Conservation (phyloP, 75 land plant genomes). For the Pinus tabuliformis region DNA sequence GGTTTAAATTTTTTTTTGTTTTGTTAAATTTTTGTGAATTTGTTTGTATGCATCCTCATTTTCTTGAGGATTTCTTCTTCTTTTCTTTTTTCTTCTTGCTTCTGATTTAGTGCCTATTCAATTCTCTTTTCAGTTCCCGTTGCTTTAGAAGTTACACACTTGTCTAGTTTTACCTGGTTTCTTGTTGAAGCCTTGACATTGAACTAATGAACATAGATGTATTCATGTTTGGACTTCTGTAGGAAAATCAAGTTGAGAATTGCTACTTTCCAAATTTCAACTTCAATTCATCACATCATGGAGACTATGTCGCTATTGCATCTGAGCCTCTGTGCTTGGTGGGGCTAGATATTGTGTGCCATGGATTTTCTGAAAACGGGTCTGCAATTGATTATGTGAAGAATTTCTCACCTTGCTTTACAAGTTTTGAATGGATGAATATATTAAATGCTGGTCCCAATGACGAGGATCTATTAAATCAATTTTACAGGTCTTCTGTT, state of each 20-base stretch:
- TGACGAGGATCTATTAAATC: slow-evolving; percentile 28
- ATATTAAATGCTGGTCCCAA: slow-evolving; percentile 52
- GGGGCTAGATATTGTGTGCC: slow-evolving; percentile 79
- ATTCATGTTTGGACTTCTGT: not conserved
- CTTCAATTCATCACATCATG: slow-evolving; percentile 87
- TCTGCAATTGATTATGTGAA: slow-evolving; percentile 36
- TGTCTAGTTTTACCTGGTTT: not conserved
- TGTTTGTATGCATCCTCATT: not conserved
- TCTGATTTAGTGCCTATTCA: not conserved
- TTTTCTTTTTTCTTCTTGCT: slow-evolving; percentile 1
- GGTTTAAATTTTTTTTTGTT: no score
- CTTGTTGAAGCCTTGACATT: not conserved
- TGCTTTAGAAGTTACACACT: not conserved
- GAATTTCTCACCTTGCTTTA: slow-evolving; percentile 60
- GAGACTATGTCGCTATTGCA: slow-evolving; percentile 85
- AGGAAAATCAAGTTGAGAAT: not conserved
- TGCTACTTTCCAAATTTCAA: slow-evolving; percentile 71
- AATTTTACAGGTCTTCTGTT: slow-evolving; percentile 67
- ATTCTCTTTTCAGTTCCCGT: not conserved
- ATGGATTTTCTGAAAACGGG: slow-evolving; percentile 24
- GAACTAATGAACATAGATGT: not conserved
- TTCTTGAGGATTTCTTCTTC: not conserved
- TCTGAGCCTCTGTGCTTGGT: slow-evolving; percentile 83
- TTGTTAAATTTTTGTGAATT: not conserved
- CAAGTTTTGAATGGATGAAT: slow-evolving; percentile 63